Base-by-base conservation (phyloP, 768 basidiomycete genomes). In the Agrocybe pediades region DNA sequence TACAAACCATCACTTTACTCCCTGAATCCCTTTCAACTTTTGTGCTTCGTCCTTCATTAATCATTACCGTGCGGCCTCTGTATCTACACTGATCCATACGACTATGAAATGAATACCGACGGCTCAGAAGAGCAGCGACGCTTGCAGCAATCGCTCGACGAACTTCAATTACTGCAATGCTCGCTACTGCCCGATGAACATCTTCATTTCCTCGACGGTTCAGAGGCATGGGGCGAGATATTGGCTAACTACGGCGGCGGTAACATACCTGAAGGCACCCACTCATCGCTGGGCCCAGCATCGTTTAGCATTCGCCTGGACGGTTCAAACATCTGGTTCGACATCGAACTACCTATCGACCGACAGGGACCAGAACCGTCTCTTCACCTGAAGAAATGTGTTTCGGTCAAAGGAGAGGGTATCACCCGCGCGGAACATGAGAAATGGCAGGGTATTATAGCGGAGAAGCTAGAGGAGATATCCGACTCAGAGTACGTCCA, bases 141-240 rank as follows among this genome's bases (percentile, higher is more conserved):
- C 29, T 30, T 41, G 9, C 33, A 27, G 23, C 23, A 25, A 21
- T 40, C 26, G 21, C 55, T 78, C 1, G 72, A 82, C 64, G 87
- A 90, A 61, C 65, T 89, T 0, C 75, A 82, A 42, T 70, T 90
- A 33, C 78, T 91, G 21, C 71, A 69, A 50, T 82, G 76, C 30
- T 87, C 87, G 0, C 75, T 90, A 1, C 73, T 91, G 9, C 84
- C 86, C 0, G 79, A 74, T 5, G 88, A 91, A 71, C 25, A 61
- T 2, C 62, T 86, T 41, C 47, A 64, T 0, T 83, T 86, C 48
- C 53, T 73, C 2, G 75, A 78, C 5, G 75, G 79, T 42, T 53
- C 66, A 19, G 61, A 64, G 44, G 47, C 51, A 17, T 68, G 67
- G 75, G 54, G 36, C 53, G 46, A 53, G n/a, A 57, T 64, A 41